These are phyloP conservation scores for Fusarium begoniae DNA, from an alignment of 2,329 filamentous ascomycete genomes.

Conservation along the genomic window DNA sequence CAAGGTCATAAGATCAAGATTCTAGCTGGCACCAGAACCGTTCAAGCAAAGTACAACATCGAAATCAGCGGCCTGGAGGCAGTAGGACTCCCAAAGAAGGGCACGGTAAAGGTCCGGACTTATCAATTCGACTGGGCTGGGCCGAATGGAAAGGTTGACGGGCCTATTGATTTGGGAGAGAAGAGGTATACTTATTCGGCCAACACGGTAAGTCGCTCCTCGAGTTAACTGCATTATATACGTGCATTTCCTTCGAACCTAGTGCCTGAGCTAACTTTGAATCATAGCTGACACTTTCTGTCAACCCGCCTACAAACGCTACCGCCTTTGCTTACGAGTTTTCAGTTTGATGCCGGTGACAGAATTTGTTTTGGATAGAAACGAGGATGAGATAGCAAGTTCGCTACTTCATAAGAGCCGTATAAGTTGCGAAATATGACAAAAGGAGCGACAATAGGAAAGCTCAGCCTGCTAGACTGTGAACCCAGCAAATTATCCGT, in stretches of 20 bases:
- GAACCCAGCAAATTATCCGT: background rate
- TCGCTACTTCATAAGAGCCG: fast-evolving
- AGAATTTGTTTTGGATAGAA: background rate
- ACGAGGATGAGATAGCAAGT: background rate
- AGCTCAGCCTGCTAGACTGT: background rate
- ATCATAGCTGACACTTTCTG: background rate
- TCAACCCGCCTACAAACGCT: background rate
- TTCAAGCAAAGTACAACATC: background rate
- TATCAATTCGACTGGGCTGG: background rate
- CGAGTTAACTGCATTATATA: fast-evolving
- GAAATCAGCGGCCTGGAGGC: fast-evolving
- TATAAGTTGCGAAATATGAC: fast-evolving
- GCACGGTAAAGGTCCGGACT: background rate
- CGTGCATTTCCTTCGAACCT: fast-evolving
- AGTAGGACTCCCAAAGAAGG: background rate
- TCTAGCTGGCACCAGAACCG: background rate
- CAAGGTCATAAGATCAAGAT: background rate
- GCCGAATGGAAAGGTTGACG: background rate
- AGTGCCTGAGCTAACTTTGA: background rate
- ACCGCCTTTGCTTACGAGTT: background rate
- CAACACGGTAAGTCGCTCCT: background rate
- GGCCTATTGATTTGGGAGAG: background rate
- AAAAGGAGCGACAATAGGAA: fast-evolving
- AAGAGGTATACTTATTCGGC: background rate
- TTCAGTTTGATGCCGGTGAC: background rate